A percentile compares a stretch with the other conserved stretches of the same genome.
phyloP scores from a whole-genome alignment of 106 monocot genomes.

The Xerophyta viscosa region DNA sequence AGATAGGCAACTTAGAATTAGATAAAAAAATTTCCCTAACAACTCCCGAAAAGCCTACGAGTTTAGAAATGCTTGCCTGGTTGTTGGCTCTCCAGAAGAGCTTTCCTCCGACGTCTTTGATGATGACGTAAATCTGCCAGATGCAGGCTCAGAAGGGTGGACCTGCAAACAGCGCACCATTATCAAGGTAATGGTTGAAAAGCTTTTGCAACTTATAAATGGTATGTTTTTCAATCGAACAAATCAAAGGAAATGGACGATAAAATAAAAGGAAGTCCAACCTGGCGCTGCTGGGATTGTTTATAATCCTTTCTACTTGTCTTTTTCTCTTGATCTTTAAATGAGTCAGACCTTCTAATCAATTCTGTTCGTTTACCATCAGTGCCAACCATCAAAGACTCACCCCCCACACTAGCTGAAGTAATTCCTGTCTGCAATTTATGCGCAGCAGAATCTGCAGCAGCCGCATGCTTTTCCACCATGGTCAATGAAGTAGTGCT shows the following conservation, averaged over 20 bases:
- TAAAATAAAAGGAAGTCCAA: background rate
- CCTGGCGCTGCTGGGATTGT: slow-evolving; percentile 31
- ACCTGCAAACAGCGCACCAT: slow-evolving; percentile 15
- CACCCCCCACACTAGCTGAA: no score
- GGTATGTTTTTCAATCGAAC: background rate
- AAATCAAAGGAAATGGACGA: background rate
- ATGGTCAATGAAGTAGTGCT: no score
- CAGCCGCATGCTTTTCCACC: slow-evolving; percentile 18
- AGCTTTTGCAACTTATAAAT: background rate
- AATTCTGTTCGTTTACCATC: slow-evolving; percentile 28
- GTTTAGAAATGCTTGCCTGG: slow-evolving; percentile 2
- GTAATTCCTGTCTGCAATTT: background rate
- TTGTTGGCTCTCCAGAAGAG: background rate
- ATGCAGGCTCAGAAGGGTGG: slow-evolving; percentile 7
- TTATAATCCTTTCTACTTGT: slow-evolving; percentile 24
- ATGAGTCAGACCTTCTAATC: slow-evolving; percentile 30
- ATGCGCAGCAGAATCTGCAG: slow-evolving; percentile 2
- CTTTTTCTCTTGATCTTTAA: slow-evolving; percentile 33
- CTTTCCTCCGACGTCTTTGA: slow-evolving; percentile 1
- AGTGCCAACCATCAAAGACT: slow-evolving; percentile 17
- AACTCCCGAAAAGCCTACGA: background rate
- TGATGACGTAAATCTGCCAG: background rate
- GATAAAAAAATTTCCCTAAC: slow-evolving; percentile 4
- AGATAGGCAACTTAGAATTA: slow-evolving; percentile 1
- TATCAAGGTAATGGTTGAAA: background rate